A percentile compares a stretch with the other conserved stretches of the same genome.
These are phyloP conservation scores for Microthyrium microscopicum DNA, from an alignment of 2,329 filamentous ascomycete genomes.

Conservation along the genomic window DNA sequence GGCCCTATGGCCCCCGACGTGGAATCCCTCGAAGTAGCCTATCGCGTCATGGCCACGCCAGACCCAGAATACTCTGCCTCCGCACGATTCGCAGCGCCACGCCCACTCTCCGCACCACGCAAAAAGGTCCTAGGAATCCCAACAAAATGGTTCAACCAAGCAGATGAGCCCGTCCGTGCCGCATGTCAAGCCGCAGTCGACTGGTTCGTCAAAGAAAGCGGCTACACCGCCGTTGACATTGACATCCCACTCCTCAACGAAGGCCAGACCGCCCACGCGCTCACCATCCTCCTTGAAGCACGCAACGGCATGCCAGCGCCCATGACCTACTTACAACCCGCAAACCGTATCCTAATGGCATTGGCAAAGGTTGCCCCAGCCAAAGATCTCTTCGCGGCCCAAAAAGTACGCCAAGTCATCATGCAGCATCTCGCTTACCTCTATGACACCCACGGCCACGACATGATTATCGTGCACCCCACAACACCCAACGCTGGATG, in stretches of 20 bases:
- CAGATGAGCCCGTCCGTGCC: slow-evolving; percentile 45
- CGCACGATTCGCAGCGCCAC: slow-evolving; percentile 41
- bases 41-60: slow-evolving; percentile 60
- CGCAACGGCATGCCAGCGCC: slow-evolving; percentile 22
- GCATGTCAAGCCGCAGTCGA: slow-evolving; percentile 46
- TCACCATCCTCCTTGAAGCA: slow-evolving; percentile 60
- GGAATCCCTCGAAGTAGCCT: slow-evolving; percentile 65
- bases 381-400: slow-evolving; percentile 54
- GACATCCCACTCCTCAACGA: slow-evolving; percentile 49
- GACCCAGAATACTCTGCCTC: slow-evolving; percentile 47
- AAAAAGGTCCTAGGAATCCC: slow-evolving; percentile 54
- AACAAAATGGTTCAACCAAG: slow-evolving; percentile 50
- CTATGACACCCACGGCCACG: slow-evolving; percentile 52
- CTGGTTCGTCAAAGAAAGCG: slow-evolving; percentile 34
- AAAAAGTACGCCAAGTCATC: slow-evolving; percentile 55
- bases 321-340: slow-evolving; percentile 41
- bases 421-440: slow-evolving; percentile 65
- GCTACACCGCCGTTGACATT: slow-evolving; percentile 43
- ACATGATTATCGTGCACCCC: slow-evolving; percentile 66
- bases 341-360: slow-evolving; percentile 54
- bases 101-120: slow-evolving; percentile 24
- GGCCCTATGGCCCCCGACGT: slow-evolving; percentile 65
- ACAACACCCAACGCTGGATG: slow-evolving; percentile 63
- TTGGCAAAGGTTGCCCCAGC: slow-evolving; percentile 48
- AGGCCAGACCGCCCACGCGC: slow-evolving; percentile 59